Conservation (phyloP, 1,284 basidiomycete genomes). For the Hymenochaete sp. region DNA sequence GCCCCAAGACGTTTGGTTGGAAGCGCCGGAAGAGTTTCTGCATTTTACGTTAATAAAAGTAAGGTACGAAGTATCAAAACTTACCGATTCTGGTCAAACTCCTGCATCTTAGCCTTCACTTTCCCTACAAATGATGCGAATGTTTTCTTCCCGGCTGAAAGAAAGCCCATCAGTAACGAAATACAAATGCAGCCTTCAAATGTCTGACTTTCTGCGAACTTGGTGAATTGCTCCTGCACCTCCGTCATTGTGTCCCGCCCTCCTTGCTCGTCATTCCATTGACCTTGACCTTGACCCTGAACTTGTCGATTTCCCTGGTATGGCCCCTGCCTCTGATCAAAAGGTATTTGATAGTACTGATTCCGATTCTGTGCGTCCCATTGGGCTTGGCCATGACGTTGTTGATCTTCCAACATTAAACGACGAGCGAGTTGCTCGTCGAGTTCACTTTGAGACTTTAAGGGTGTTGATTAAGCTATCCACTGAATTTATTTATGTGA, state of each 20-base stretch:
- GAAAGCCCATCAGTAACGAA: too few relatives aligned
- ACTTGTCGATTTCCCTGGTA: slow-evolving; percentile 1
- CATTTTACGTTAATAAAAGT: slow-evolving; percentile 1
- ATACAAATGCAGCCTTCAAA: too few relatives aligned
- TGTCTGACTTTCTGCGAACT: slow-evolving; percentile 64
- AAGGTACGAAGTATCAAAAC: slow-evolving; percentile 1
- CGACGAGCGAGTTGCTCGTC: slow-evolving; percentile 69
- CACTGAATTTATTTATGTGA: background rate
- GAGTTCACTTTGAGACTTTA: slow-evolving; percentile 48
- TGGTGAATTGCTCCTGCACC: slow-evolving; percentile 61
- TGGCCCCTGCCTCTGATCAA: slow-evolving; percentile 21
- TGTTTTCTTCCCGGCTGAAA: slow-evolving; percentile 54
- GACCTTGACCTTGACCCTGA: slow-evolving; percentile 5
- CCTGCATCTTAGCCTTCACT: slow-evolving; percentile 73
- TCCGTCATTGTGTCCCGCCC: slow-evolving; percentile 50
- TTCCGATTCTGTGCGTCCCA: slow-evolving; percentile 26
- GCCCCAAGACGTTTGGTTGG: slow-evolving; percentile 12
- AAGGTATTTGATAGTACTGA: slow-evolving; percentile 24
- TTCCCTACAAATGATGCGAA: slow-evolving; percentile 61
- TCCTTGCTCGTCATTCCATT: slow-evolving; percentile 10
- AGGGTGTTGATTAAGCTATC: background rate
- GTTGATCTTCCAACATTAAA: slow-evolving; percentile 59
- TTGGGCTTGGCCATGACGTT: slow-evolving; percentile 28
- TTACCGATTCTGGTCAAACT: slow-evolving; percentile 47
- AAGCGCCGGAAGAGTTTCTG: slow-evolving; percentile 2